Percentiles rank a stretch among this genome's conserved stretches.
These are phyloP conservation scores for Prototheca cutis DNA, from an alignment of 163 green algal species.

Conservation along the genomic window DNA sequence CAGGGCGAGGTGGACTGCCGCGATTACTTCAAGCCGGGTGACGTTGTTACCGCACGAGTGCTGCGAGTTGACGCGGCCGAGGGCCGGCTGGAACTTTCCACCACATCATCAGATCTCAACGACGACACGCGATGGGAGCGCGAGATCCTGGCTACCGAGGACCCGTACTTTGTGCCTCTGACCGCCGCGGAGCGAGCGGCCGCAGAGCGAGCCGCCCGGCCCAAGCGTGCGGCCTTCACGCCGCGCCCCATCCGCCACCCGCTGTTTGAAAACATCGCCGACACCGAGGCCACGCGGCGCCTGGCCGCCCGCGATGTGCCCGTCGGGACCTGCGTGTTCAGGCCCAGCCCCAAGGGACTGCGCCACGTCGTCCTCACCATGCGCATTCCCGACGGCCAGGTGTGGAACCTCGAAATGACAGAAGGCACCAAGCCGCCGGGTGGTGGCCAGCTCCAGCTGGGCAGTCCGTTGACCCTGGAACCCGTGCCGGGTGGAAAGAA, in stretches of 20 bases:
- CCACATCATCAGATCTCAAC: conserved; percentile 16
- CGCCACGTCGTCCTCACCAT: conserved; percentile 29
- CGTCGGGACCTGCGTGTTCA: conserved; percentile 11
- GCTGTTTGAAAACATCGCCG: conserved; percentile 58
- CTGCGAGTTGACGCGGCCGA: conserved; percentile 12
- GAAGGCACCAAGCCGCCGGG: conserved; percentile 25
- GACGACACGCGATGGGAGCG: conserved; percentile 34
- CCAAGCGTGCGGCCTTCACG: conserved; percentile 12
- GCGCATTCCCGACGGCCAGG: conserved; percentile 6
- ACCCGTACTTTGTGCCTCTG: conserved; percentile 15
- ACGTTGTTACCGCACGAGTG: conserved; percentile 28
- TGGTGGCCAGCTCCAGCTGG: conserved; percentile 20
- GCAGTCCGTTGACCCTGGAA: conserved; percentile 20
- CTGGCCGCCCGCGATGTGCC: conserved; percentile 3
- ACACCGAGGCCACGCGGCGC: conserved; percentile 18
- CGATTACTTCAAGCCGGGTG: conserved; percentile 23
- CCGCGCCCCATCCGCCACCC: conserved; percentile 61
- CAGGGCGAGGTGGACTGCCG: conserved; percentile 12
- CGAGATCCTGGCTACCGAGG: not conserved
- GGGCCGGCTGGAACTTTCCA: conserved; percentile 21
- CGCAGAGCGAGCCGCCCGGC: not conserved
- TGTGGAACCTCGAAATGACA: conserved; percentile 28
- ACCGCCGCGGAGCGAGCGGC: not conserved
- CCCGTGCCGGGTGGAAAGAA: conserved; percentile 2
- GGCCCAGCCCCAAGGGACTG: conserved; percentile 12